Percentiles rank a stretch among this genome's conserved stretches.
Conservation (phyloP, 179 eudicot species). For the Camellia oleifera region DNA sequence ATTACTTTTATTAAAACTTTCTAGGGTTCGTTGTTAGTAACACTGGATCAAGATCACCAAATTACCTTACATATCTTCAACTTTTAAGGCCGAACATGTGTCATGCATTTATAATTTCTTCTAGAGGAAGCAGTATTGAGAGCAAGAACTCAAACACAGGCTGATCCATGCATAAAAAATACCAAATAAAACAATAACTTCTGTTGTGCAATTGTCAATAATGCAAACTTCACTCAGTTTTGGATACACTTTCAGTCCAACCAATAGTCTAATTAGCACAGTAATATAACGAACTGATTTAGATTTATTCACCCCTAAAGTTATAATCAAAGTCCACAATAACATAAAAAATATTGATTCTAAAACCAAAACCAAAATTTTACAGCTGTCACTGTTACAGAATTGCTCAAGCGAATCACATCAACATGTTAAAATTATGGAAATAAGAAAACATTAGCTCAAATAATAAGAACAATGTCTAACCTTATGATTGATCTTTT, state of each 20-base stretch:
- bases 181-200: not conserved
- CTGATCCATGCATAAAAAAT: not conserved
- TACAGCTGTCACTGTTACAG: no score
- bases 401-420: no score
- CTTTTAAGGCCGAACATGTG: not conserved
- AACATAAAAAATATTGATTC: no score
- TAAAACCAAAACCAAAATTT: no score
- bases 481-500: slow-evolving; percentile 85
- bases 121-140: not conserved
- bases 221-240: not conserved
- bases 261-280: not conserved
- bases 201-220: not conserved
- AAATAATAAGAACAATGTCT: slow-evolving; percentile 16
- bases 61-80: not conserved
- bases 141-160: slow-evolving; percentile 8
- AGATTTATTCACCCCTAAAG: no score
- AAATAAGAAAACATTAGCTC: not conserved
- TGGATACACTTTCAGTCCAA: no score
- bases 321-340: no score
- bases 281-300: not conserved
- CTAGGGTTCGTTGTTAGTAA: not conserved
- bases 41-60: slow-evolving; percentile 1
- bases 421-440: not conserved
- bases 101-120: not conserved
- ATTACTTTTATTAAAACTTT: not conserved